Conservation (phyloP, 768 basidiomycete genomes). For the Phlegmacium glaucopus region DNA sequence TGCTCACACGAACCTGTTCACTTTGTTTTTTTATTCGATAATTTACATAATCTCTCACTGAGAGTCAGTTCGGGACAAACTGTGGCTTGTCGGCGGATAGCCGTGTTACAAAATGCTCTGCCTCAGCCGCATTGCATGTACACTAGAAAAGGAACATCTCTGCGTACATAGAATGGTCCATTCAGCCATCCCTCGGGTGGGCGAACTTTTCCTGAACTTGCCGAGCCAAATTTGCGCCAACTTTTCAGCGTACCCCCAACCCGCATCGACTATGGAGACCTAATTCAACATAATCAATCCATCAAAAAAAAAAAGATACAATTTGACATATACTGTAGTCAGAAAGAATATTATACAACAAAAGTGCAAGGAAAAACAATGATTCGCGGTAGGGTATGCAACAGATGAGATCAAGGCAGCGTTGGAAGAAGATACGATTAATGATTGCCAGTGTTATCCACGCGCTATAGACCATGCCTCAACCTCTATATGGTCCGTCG, state of each 20-base stretch:
- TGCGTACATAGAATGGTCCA: no score
- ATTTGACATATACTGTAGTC: constrained; percentile 18
- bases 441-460: constrained; percentile 10
- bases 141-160: no score
- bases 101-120: no score
- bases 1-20: constrained; percentile 16
- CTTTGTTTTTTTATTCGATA: neutral
- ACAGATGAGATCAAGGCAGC: constrained; percentile 13
- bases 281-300: no score
- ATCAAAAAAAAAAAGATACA: constrained; percentile 10
- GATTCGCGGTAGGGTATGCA: constrained; percentile 19
- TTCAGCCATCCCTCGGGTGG: no score
- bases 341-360: constrained; percentile 16
- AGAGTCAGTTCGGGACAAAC: no score
- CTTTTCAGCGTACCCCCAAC: no score
- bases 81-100: no score
- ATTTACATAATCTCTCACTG: neutral
- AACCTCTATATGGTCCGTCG: constrained; percentile 15
- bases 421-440: constrained; percentile 2
- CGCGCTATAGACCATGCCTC: constrained; percentile 9
- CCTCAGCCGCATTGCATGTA: no score
- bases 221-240: no score
- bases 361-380: constrained; percentile 5
- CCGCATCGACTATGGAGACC: no score
- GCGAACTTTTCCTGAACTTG: no score